phyloP scores from a whole-genome alignment of 257 asterid species.

The Rauvolfia tetraphylla region DNA sequence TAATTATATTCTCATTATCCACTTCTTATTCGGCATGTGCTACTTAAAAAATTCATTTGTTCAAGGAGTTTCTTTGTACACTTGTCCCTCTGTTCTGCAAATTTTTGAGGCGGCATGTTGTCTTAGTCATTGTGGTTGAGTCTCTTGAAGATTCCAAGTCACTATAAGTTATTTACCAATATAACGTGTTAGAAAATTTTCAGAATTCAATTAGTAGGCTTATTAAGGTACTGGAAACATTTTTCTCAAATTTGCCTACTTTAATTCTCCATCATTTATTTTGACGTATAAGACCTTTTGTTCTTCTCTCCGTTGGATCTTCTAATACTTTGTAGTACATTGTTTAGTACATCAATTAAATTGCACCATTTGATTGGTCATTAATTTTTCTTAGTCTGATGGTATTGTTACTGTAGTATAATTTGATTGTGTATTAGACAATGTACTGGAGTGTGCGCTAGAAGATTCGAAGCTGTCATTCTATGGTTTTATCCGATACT shows the following conservation, averaged over 20 bases:
- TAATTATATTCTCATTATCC: not conserved
- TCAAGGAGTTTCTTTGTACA: not conserved
- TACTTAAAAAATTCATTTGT: not conserved
- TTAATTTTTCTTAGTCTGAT: no score
- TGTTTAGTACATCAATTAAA: no score
- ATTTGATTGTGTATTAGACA: no score
- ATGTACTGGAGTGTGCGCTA: no score
- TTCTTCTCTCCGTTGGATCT: no score
- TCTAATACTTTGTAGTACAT: no score
- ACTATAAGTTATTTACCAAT: not conserved
- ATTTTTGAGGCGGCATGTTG: not conserved
- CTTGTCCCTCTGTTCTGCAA: not conserved
- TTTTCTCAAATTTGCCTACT: not conserved
- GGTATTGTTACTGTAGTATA: no score
- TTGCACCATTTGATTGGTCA: no score
- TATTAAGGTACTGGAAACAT: not conserved
- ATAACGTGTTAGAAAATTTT: not conserved
- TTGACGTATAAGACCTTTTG: not conserved
- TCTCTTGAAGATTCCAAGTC: not conserved
- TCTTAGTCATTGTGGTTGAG: not conserved
- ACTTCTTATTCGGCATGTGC: not conserved
- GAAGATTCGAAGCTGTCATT: no score
- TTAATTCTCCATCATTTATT: not conserved
- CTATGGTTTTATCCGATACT: not conserved
- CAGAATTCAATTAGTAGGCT: not conserved